These are phyloP conservation scores for Microstegium vimineum DNA, from an alignment of 176 grass and related monocot species.

Conservation along the genomic window DNA sequence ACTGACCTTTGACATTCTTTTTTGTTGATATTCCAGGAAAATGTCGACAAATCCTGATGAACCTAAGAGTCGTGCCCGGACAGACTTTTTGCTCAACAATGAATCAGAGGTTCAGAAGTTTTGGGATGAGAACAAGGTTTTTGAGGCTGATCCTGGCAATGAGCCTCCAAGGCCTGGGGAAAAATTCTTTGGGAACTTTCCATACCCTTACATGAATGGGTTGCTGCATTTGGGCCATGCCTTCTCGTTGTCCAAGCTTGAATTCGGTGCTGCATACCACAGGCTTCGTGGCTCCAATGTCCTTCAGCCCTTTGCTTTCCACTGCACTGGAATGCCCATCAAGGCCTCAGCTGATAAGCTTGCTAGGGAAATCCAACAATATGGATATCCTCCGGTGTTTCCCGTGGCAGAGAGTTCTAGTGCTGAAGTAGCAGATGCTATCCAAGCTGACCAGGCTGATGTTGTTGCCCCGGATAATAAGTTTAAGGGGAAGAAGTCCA, in stretches of 20 bases:
- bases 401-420: background rate
- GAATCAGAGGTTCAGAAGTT: background rate
- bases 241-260: background rate
- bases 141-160: background rate
- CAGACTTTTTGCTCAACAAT: background rate
- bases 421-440: background rate
- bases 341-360: background rate
- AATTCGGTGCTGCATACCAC: background rate
- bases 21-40: background rate
- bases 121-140: background rate
- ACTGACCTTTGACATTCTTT: background rate
- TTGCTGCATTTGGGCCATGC: background rate
- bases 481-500: slow-evolving; percentile 70
- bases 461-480: slow-evolving; percentile 51
- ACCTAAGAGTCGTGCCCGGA: background rate
- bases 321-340: background rate
- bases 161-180: background rate
- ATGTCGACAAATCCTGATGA: background rate
- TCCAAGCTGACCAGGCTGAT: background rate
- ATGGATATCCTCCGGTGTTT: background rate
- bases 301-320: background rate
- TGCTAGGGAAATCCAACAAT: background rate
- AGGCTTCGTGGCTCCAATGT: background rate
- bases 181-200: background rate
- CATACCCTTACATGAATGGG: background rate